A percentile compares a stretch with the other conserved stretches of the same genome.
Conservation (phyloP, 169 alveolate species). For the Cystoisospora suis region DNA sequence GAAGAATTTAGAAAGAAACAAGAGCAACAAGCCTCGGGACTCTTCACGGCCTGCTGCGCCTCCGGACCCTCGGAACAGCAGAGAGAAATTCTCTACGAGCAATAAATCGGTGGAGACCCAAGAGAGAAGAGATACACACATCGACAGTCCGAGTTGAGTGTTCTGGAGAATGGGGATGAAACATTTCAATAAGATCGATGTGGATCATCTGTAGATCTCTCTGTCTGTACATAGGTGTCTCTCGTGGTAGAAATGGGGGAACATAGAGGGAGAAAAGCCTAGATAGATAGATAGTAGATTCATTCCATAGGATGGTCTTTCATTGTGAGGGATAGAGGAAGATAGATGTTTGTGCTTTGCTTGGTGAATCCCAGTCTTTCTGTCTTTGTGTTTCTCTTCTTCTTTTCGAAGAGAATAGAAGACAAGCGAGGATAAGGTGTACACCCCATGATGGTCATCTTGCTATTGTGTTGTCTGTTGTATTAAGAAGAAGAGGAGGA, state of each 20-base stretch:
- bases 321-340: no score
- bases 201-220: no score
- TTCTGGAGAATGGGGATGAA: no score
- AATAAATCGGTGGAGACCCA: background rate
- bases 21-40: background rate
- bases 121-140: background rate
- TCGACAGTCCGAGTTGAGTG: background rate
- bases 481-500: background rate
- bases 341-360: no score
- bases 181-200: no score
- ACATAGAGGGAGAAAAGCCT: background rate
- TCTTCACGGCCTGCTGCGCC: background rate
- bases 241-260: background rate
- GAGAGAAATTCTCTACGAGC: constrained; percentile 27
- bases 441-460: no score
- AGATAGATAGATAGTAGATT: background rate
- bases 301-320: no score
- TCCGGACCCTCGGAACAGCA: background rate
- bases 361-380: no score
- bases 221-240: background rate
- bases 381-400: no score
- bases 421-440: no score
- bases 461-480: no score
- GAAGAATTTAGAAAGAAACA: background rate
- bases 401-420: no score